A percentile compares a stretch with the other conserved stretches of the same genome.
These are phyloP conservation scores for Arctium lappa DNA, from an alignment of 129 eudicot genomes.

Conservation along the genomic window DNA sequence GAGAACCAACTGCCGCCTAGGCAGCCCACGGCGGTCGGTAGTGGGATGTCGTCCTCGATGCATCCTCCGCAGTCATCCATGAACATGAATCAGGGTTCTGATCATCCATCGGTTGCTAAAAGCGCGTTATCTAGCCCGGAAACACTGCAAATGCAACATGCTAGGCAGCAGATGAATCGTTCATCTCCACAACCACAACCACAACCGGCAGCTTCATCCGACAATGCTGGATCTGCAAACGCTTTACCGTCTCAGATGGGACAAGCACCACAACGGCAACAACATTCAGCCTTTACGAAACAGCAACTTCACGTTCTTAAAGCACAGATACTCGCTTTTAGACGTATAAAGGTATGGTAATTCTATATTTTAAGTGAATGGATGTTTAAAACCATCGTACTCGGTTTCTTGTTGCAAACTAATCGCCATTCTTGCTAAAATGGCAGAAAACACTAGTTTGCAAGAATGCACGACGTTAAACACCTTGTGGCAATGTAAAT, in stretches of 20 bases:
- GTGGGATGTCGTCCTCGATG: conserved; percentile 59
- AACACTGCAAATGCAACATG: conserved; percentile 50
- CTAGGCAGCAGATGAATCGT: conserved; percentile 46
- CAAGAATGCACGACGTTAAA: neutral
- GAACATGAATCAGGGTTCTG: conserved; percentile 66
- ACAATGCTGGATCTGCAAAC: conserved; percentile 29
- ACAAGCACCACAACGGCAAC: conserved; percentile 19
- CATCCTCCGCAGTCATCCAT: conserved; percentile 54
- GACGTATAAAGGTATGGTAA: conserved; percentile 75
- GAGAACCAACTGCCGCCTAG: conserved; percentile 39
- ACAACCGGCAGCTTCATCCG: conserved; percentile 44
- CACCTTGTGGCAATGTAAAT: neutral
- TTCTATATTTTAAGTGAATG: neutral
- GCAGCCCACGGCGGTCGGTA: conserved; percentile 40
- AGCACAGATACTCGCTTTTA: conserved; percentile 93
- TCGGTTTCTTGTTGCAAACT: neutral
- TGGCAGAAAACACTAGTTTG: neutral
- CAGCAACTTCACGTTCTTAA: conserved; percentile 88
- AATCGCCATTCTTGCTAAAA: neutral
- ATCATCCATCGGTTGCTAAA: conserved; percentile 34
- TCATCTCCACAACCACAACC: conserved; percentile 61
- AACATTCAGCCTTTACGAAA: conserved; percentile 59
- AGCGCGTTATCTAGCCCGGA: conserved; percentile 39
- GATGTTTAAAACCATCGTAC: neutral
- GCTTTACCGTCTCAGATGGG: conserved; percentile 49